Evolutionary conservation across 441 rosid species (phyloP).

Genomic region (Eutrema salsugineum): DNA sequence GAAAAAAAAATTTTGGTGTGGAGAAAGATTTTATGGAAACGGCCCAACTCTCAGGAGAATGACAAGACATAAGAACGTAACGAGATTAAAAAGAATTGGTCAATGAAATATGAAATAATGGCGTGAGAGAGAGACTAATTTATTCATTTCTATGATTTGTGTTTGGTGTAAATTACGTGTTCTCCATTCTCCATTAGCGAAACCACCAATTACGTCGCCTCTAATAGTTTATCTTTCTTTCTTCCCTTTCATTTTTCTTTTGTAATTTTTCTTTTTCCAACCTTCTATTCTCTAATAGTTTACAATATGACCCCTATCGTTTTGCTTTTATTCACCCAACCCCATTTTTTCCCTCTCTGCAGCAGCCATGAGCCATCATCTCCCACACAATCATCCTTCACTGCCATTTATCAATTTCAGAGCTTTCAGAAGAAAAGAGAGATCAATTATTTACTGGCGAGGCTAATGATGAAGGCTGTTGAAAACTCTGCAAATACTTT

Average conservation of each 20-base stretch:
- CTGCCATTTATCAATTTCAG: conserved; percentile 31
- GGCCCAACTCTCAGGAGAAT: too few species aligned
- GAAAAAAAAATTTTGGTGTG: too few species aligned
- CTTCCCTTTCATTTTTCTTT: background rate
- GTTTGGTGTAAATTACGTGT: conserved; percentile 15
- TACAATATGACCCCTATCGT: conserved; percentile 4
- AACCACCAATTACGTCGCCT: background rate
- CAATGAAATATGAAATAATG: conserved; percentile 1
- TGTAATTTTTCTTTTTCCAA: background rate
- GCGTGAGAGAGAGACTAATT: background rate
- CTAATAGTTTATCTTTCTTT: too few species aligned
- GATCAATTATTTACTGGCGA: conserved; percentile 13
- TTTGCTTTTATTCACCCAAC: background rate
- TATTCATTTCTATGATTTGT: background rate
- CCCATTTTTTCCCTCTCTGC: background rate
- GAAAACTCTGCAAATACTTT: conserved; percentile 28
- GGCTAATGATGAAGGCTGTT: conserved; percentile 26
- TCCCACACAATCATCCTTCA: background rate
- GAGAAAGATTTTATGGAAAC: too few species aligned
- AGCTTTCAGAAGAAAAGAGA: conserved; percentile 24
- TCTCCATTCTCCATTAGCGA: conserved; percentile 18
- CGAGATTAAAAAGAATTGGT: background rate
- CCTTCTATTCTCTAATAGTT: background rate
- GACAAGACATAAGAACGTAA: too few species aligned
- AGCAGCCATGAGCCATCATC: background rate